Conservation (phyloP, 2,329 filamentous ascomycete species). For the Trichoderma sp. region DNA sequence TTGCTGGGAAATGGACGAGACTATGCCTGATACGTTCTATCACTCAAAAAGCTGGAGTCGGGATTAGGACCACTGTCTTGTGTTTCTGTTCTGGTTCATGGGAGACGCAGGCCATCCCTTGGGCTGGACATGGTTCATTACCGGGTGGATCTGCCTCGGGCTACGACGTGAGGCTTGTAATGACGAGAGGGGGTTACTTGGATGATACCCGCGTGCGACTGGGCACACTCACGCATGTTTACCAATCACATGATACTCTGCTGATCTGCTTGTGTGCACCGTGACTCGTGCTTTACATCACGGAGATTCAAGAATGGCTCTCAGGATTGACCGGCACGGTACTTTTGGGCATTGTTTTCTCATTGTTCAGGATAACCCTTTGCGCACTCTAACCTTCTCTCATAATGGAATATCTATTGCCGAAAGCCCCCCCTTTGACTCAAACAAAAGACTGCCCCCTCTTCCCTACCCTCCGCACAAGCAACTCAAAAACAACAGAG, state of each 20-base stretch:
- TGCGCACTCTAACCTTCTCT: background rate
- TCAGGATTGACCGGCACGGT: background rate
- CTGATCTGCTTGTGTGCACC: background rate
- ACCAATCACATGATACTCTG: background rate
- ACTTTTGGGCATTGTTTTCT: background rate
- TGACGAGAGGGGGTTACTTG: slow-evolving; percentile 26
- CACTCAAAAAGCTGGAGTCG: slow-evolving; percentile 4
- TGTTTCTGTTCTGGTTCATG: slow-evolving; percentile 4
- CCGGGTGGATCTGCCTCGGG: background rate
- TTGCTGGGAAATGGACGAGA: background rate
- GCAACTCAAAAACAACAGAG: too few relatives aligned
- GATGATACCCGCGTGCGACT: slow-evolving; percentile 26
- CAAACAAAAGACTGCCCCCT: background rate
- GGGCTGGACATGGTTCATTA: background rate
- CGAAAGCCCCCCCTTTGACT: background rate
- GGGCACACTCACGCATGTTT: slow-evolving; percentile 5
- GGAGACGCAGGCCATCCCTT: background rate
- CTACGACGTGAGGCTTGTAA: slow-evolving; percentile 1
- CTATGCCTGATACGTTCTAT: background rate
- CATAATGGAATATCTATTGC: background rate
- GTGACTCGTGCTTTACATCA: too few relatives aligned
- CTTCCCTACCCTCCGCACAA: background rate
- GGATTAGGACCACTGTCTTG: too few relatives aligned
- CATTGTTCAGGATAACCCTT: background rate
- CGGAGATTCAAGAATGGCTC: too few relatives aligned